Evolutionary conservation across 1,284 basidiomycete species (phyloP), one percentile per base, ranked within the genome.

Genomic region (Caloboletus firmus): DNA sequence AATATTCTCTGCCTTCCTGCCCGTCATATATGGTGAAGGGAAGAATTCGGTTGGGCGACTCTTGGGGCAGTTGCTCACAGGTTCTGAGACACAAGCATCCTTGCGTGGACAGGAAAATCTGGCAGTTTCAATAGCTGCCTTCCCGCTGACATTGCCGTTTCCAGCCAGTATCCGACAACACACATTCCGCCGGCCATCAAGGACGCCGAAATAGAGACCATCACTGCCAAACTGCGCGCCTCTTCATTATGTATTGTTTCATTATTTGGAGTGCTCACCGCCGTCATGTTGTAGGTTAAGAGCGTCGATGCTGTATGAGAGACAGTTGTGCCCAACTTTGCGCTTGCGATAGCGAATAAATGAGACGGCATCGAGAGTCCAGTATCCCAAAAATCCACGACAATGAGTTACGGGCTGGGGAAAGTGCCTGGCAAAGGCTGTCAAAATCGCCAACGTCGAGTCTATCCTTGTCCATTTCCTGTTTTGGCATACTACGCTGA

Each of bases 241-340:
- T n/a, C n/a, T n/a, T n/a, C n/a, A n/a, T n/a, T 48, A 49, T 51
- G 12, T 51, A 51, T 36, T 22, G 13, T 51, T 26, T 49, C 31
- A 31, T 52, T 52, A 31, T 51, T 36, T 43, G 42, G 49, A 50
- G 18, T 24, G 10, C 17, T 18, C 35, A 28, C 26, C 26, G 45
- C 17, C 40, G 39, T 24, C 22, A 22, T 39, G 26, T 28, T 28
- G 26, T 28, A 17, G 17, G 9, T 35, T n/a, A 35, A 35, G 17
- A 9, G 17, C 8, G 17, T 10, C 34, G 8, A n/a, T 4, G 4
- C 34, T 17, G 34, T 12, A 12, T 26, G 37, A 20, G 20, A 12
- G 17, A 26, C 24, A 15, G 15, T 11, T 3, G 15, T 17, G 15
- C 6, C 35, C n/a, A 9, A 36, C 35, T 11, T 37, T 42, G 41